Evolutionary conservation across 331 rosid species (phyloP).

Genomic region (Acacia concinna): DNA sequence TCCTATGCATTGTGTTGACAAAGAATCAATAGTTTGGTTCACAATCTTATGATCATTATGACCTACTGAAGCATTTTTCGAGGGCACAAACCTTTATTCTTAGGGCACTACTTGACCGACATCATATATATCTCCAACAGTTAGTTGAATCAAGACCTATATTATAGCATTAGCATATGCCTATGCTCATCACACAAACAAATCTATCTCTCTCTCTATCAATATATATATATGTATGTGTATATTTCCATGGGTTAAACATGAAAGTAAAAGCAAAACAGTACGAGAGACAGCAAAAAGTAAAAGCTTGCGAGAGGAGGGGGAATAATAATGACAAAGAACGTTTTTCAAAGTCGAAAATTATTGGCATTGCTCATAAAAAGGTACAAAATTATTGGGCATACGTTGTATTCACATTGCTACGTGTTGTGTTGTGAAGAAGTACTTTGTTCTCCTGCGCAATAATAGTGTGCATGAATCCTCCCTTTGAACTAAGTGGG

Average conservation of each 20-base stretch:
- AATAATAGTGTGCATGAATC: conserved; percentile 41
- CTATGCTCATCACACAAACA: conserved; percentile 31
- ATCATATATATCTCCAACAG: conserved; percentile 27
- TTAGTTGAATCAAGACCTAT: conserved; percentile 15
- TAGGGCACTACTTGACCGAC: conserved; percentile 38
- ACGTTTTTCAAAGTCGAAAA: conserved; percentile 32
- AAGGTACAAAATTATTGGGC: conserved; percentile 6
- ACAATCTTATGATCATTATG: not conserved
- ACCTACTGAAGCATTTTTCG: conserved; percentile 31
- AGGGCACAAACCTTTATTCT: conserved; percentile 34
- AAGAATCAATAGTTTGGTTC: no score
- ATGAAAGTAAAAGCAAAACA: conserved; percentile 32
- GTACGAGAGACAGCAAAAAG: conserved; percentile 36
- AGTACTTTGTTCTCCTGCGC: conserved; percentile 29
- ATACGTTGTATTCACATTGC: conserved; percentile 24
- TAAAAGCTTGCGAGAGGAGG: conserved; percentile 27
- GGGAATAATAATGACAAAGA: conserved; percentile 9
- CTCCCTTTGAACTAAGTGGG: not conserved
- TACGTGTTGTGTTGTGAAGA: conserved; percentile 18
- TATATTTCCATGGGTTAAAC: conserved; percentile 17
- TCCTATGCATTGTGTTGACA: no score
- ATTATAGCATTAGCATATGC: not conserved
- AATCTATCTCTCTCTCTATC: not conserved
- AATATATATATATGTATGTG: not conserved
- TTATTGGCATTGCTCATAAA: conserved; percentile 29